Evolutionary conservation across 176 grass and related monocot genomes (phyloP).

Genomic region (Canna indica): DNA sequence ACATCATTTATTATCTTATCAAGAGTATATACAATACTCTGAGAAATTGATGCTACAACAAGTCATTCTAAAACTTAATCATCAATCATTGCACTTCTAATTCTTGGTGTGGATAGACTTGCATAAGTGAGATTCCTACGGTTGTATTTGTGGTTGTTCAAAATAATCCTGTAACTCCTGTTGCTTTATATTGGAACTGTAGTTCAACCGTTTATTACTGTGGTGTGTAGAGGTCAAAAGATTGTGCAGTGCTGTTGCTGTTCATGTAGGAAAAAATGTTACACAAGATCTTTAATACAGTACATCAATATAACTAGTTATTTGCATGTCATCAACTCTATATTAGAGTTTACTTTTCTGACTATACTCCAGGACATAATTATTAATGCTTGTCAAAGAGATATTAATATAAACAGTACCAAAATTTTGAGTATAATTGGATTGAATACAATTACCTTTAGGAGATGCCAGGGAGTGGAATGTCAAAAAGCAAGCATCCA

Average conservation of each 20-base stretch:
- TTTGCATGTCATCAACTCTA: neutral
- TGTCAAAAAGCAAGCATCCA: slow-evolving; percentile 97
- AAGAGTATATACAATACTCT: neutral
- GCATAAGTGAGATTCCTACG: neutral
- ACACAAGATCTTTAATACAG: neutral
- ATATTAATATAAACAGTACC: neutral
- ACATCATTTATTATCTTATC: neutral
- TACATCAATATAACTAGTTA: neutral
- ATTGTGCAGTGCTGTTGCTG: neutral
- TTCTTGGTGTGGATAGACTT: neutral
- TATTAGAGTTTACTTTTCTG: neutral
- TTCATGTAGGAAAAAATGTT: neutral
- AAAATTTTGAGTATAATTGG: neutral
- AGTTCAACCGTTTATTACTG: neutral
- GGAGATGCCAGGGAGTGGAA: slow-evolving; percentile 77
- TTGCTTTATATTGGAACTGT: neutral
- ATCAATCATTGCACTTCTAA: neutral
- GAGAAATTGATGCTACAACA: neutral
- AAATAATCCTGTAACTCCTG: neutral
- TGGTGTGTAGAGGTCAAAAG: neutral
- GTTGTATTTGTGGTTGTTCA: neutral
- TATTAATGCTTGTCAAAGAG: neutral
- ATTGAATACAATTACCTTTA: slow-evolving; percentile 38
- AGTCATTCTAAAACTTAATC: neutral
- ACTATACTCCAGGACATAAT: neutral